These are phyloP conservation scores for Phalaenopsis hybrid DNA, from an alignment of 116 monocot species.

Conservation along the genomic window DNA sequence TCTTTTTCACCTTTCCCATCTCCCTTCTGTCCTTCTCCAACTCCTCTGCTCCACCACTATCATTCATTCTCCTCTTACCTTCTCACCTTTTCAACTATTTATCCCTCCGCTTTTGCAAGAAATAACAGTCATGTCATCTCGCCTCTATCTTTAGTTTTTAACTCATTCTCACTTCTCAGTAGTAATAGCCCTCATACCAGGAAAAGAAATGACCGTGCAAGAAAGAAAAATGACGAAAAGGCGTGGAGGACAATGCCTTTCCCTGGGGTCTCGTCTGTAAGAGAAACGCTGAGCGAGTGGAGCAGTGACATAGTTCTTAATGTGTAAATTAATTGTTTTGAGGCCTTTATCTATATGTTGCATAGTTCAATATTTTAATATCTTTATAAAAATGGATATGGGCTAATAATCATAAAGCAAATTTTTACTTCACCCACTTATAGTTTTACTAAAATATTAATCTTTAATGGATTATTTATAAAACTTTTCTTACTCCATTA, in stretches of 20 bases:
- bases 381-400: no score
- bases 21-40: conserved; percentile 15
- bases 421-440: no score
- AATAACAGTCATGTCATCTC: neutral
- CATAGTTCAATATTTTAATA: no score
- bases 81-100: neutral
- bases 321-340: no score
- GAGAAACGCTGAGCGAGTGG: no score
- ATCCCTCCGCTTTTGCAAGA: neutral
- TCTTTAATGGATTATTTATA: no score
- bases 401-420: no score
- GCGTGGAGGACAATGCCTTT: neutral
- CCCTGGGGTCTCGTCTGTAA: no score
- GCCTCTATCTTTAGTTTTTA: neutral
- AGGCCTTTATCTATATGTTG: no score
- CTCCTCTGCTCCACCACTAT: conserved; percentile 32
- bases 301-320: no score
- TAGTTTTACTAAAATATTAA: no score
- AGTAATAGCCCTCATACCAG: neutral
- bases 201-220: neutral
- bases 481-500: no score
- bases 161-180: neutral
- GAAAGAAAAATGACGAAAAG: neutral
- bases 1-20: conserved; percentile 8
- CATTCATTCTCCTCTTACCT: conserved; percentile 29